phyloP scores from a whole-genome alignment of 768 basidiomycete species.

The Termitomyces sp. region DNA sequence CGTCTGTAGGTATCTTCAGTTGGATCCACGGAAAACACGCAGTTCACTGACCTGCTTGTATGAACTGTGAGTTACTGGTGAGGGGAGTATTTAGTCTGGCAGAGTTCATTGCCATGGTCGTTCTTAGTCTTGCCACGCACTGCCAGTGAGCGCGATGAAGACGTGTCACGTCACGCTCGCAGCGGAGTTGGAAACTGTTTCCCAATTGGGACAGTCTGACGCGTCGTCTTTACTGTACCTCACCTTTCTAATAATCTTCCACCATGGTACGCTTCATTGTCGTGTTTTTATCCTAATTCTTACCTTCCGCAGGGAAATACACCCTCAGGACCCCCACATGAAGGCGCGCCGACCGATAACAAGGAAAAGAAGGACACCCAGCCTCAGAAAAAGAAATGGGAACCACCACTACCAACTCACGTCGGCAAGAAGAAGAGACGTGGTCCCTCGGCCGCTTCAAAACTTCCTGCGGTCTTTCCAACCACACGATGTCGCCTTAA shows the following conservation, averaged over 20 bases:
- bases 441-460: conserved; percentile 88
- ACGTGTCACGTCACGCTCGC: conserved; percentile 24
- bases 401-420: conserved; percentile 93
- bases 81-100: conserved; percentile 41
- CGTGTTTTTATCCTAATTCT: neutral
- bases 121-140: conserved; percentile 24
- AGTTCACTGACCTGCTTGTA: conserved; percentile 62
- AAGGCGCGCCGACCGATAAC: conserved; percentile 28
- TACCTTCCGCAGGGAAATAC: conserved; percentile 57
- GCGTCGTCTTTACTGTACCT: conserved; percentile 35
- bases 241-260: conserved; percentile 3
- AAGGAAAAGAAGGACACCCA: conserved; percentile 51
- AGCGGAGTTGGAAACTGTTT: conserved; percentile 24
- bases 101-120: conserved; percentile 32
- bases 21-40: neutral
- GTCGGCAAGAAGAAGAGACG: conserved; percentile 96
- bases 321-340: conserved; percentile 56
- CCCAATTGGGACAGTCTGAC: conserved; percentile 45
- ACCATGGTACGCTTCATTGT: conserved; percentile 18
- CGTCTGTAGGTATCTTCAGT: conserved; percentile 40
- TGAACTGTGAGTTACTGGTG: conserved; percentile 70
- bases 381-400: conserved; percentile 91
- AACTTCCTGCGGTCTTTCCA: conserved; percentile 90
- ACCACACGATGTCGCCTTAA: conserved; percentile 94
- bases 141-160: conserved; percentile 1